These are phyloP conservation scores for Rhizopogon vulgaris DNA, from an alignment of 768 basidiomycete species.

Conservation along the genomic window DNA sequence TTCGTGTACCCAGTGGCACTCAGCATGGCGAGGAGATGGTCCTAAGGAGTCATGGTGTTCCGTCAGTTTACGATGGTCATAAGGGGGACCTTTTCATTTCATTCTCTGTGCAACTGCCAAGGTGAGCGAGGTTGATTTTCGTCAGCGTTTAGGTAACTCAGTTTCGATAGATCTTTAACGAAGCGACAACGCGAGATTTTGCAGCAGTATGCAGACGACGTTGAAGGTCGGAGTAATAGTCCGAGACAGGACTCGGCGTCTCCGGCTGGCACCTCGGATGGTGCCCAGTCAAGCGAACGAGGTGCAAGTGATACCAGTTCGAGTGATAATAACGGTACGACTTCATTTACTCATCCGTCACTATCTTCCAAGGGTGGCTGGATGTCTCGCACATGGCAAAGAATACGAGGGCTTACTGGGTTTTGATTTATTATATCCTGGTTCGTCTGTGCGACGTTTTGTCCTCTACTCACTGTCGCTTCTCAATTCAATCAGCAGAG, in stretches of 20 bases:
- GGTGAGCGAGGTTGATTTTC: slow-evolving; percentile 45
- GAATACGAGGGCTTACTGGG: slow-evolving; percentile 63
- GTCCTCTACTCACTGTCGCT: slow-evolving; percentile 15
- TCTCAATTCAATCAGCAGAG: slow-evolving; percentile 27
- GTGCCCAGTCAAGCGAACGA: slow-evolving; percentile 12
- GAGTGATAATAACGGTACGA: slow-evolving; percentile 66
- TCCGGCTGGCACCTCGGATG: slow-evolving; percentile 13
- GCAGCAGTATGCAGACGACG: slow-evolving; percentile 86
- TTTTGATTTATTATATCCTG: slow-evolving; percentile 59
- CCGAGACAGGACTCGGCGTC: slow-evolving; percentile 14
- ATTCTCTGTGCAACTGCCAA: slow-evolving; percentile 83
- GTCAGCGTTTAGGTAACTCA: slow-evolving; percentile 4
- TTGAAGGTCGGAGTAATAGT: slow-evolving; percentile 57
- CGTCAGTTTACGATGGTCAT: slow-evolving; percentile 49
- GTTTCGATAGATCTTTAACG: slow-evolving; percentile 61
- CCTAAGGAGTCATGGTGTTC: slow-evolving; percentile 79
- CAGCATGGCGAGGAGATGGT: slow-evolving; percentile 98
- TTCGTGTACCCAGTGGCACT: slow-evolving; percentile 86
- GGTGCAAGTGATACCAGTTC: slow-evolving; percentile 16
- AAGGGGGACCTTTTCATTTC: slow-evolving; percentile 86
- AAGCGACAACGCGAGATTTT: slow-evolving; percentile 81
- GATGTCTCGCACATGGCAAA: slow-evolving; percentile 65
- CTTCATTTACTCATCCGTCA: slow-evolving; percentile 53
- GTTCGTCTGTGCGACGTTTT: slow-evolving; percentile 31
- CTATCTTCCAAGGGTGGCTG: slow-evolving; percentile 53